A percentile compares a stretch with the other conserved stretches of the same genome.
Conservation (phyloP, 2,329 filamentous ascomycete species). For the Hypoxylon sp. region DNA sequence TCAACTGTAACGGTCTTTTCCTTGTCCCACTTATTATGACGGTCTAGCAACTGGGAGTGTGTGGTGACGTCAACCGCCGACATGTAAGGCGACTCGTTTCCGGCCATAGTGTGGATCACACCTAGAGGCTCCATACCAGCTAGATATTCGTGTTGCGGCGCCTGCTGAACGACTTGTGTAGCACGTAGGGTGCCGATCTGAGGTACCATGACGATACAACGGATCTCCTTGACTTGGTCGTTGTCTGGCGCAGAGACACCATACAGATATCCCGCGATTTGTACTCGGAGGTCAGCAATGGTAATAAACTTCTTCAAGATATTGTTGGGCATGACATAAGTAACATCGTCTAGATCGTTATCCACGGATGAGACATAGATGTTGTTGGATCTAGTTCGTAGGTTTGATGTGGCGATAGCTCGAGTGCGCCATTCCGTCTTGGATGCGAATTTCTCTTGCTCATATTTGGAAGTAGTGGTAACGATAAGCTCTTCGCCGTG, state of each 20-base stretch:
- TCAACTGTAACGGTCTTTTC: conserved; percentile 94
- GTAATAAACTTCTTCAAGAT: conserved; percentile 98
- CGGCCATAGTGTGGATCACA: conserved; percentile 93
- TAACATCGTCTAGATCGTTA: conserved; percentile 87
- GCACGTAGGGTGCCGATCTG: conserved; percentile 94
- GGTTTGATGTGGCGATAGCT: conserved; percentile 94
- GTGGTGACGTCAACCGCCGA: conserved; percentile 93
- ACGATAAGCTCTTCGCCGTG: conserved; percentile 98
- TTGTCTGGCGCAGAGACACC: conserved; percentile 93
- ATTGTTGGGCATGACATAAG: conserved; percentile 99
- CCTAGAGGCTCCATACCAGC: conserved; percentile 88
- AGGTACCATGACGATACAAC: conserved; percentile 96
- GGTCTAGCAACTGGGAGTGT: conserved; percentile 87
- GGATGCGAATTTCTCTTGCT: conserved; percentile 96
- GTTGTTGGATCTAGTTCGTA: conserved; percentile 94
- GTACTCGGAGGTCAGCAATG: conserved; percentile 93
- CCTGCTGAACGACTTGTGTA: conserved; percentile 86
- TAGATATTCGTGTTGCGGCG: conserved; percentile 92
- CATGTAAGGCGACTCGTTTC: conserved; percentile 97
- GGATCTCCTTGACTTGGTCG: conserved; percentile 95
- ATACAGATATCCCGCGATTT: conserved; percentile 96
- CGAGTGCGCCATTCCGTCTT: conserved; percentile 99
- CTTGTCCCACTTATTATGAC: conserved; percentile 80
- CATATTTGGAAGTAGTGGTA: conserved; percentile 96
- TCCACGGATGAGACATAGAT: conserved; percentile 98